Conservation (phyloP, 352 stramenopile genomes). For the Globisporangium iwayamae region DNA sequence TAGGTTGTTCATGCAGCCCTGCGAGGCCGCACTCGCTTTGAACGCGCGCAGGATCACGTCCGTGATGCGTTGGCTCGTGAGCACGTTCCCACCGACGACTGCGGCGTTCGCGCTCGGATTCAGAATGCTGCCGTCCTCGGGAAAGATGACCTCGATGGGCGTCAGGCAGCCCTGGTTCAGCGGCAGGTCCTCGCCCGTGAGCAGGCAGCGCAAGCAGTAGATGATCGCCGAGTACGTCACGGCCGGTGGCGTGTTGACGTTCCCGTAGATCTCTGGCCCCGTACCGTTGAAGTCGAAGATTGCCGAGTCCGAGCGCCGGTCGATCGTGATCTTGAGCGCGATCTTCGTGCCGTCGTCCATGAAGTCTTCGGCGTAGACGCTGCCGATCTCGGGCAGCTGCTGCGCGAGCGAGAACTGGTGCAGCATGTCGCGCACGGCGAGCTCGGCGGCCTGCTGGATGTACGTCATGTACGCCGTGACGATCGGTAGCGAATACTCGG, state of each 20-base stretch:
- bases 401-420: constrained; percentile 88
- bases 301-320: constrained; percentile 86
- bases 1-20: constrained; percentile 99
- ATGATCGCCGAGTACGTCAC: constrained; percentile 99
- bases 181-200: constrained; percentile 93
- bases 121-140: constrained; percentile 88
- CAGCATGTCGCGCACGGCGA: constrained; percentile 95
- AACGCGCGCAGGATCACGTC: constrained; percentile 98
- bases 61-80: constrained; percentile 97
- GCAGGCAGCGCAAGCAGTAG: constrained; percentile 96
- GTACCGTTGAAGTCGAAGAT: constrained; percentile 98
- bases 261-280: constrained; percentile 96
- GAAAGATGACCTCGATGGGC: constrained; percentile 96
- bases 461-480: constrained; percentile 99
- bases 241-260: constrained; percentile 97
- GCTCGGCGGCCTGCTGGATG: constrained; percentile 96
- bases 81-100: constrained; percentile 98
- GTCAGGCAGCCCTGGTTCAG: constrained; percentile 97
- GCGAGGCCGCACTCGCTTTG: constrained; percentile 93
- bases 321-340: constrained; percentile 94
- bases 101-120: constrained; percentile 94
- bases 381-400: constrained; percentile 76
- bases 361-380: constrained; percentile 93
- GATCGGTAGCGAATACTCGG: constrained; percentile 93
- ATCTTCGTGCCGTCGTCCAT: constrained; percentile 99